Evolutionary conservation across 306 rosid species (phyloP).

Genomic region (Dryas alaskensis): DNA sequence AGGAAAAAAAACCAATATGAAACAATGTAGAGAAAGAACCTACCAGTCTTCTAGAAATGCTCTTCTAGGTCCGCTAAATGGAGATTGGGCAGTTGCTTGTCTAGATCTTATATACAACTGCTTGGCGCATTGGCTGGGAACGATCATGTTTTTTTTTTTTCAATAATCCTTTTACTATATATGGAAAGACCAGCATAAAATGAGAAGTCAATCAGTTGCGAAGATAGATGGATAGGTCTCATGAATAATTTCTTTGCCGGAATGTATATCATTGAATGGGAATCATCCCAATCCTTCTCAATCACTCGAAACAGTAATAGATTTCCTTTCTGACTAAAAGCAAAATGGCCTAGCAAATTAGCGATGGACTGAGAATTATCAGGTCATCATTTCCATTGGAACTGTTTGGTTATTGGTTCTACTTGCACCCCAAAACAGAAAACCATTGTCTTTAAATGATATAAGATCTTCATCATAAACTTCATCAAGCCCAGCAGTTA

Average conservation of each 20-base stretch:
- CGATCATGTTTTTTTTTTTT: too few species aligned
- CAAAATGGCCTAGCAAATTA: neutral
- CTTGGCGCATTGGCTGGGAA: neutral
- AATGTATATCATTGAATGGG: neutral
- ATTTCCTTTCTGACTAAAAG: neutral
- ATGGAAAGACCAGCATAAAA: neutral
- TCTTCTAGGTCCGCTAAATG: neutral
- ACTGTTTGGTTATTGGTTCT: neutral
- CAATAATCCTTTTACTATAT: too few species aligned
- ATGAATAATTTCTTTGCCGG: neutral
- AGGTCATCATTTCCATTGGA: neutral
- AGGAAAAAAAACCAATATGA: neutral
- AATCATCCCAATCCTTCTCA: neutral
- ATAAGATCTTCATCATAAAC: neutral
- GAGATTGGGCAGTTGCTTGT: neutral
- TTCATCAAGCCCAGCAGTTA: slow-evolving; percentile 9
- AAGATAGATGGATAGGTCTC: neutral
- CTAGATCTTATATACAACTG: neutral
- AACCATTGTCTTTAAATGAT: neutral
- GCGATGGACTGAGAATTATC: neutral
- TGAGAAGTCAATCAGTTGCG: neutral
- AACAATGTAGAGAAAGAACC: neutral
- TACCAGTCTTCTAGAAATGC: neutral
- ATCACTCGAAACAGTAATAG: neutral
- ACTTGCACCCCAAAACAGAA: neutral